A percentile compares a stretch with the other conserved stretches of the same genome.
These are phyloP conservation scores for Globisporangium iwayamae DNA, from an alignment of 352 stramenopile species.

Conservation along the genomic window DNA sequence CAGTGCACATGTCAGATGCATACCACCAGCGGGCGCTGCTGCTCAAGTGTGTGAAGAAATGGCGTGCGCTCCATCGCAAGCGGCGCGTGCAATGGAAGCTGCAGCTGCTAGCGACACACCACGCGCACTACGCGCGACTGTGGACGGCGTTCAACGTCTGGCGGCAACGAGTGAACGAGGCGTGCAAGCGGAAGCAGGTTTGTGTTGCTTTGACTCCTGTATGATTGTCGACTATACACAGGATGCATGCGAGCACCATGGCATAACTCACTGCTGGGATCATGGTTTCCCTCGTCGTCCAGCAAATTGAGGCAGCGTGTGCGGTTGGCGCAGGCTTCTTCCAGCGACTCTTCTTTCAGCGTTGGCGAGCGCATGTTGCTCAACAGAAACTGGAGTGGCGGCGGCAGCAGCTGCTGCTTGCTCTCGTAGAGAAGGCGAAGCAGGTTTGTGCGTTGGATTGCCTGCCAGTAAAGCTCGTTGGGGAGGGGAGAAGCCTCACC, in stretches of 20 bases:
- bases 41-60: background rate
- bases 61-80: background rate
- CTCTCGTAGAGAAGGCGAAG: background rate
- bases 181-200: constrained; percentile 11
- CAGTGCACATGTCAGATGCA: background rate
- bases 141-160: constrained; percentile 10
- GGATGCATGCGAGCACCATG: background rate
- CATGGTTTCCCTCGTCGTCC: background rate
- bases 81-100: constrained; percentile 11
- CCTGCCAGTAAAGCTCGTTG: background rate
- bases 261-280: background rate
- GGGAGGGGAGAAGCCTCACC: background rate
- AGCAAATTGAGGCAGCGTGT: constrained; percentile 17
- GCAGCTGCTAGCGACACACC: constrained; percentile 14
- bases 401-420: background rate
- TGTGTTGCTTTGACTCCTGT: background rate
- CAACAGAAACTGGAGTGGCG: background rate
- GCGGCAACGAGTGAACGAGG: background rate
- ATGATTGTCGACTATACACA: background rate
- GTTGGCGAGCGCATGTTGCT: constrained; percentile 6
- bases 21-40: background rate
- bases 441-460: constrained; percentile 3
- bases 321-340: constrained; percentile 12
- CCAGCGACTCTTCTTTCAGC: constrained; percentile 19
- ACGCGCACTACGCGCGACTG: constrained; percentile 14